Base-by-base conservation (phyloP, 148 eudicot species). In the Silene uniflora region DNA sequence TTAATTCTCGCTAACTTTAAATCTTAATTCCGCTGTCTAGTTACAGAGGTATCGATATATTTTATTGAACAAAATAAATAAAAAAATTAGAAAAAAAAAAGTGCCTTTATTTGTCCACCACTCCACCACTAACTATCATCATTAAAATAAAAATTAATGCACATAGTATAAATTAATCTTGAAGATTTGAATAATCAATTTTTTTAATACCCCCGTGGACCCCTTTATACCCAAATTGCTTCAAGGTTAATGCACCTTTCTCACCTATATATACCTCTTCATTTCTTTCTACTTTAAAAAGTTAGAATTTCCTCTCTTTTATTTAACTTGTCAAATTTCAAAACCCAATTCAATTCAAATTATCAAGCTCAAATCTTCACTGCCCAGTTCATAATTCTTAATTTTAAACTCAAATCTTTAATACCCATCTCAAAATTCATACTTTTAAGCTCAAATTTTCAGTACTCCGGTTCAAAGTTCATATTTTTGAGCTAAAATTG, bases 141-240 rank as follows among this genome's bases (percentile, higher is more conserved):
- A 11, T 14, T 52, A 2, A 52, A 39, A 56, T 60, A 10, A 67
- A n/a, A 42, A 24, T 11, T 19, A 24, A 10, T 42, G 5, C 46
- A 12, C 22, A 14, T 22, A 65, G 7, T 60, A 6, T 74, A 14
- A 22, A 25, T 9, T 54, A 5, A 61, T 63, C 56, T 52, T 71
- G 44, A 70, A 17, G 62, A 44, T 68, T 80, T 68, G 75, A 75
- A 79, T 68, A 74, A 69, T 80, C 76, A 44, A 74, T 11, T 29
- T 19, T 16, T 22, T 25, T 35, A 11, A 52, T 52, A 5, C 22
- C 7, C n/a, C 17, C 12, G 49, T 72, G 75, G 75, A 32, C 64
- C 75, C 75, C 44, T 19, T 56, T 32, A 11, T 6, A 4, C 8
- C 66, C 46, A 59, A 27, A 25, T 72, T 29, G 24, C 65, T 72